Evolutionary conservation across 1,284 basidiomycete species (phyloP).

Genomic region (Ganoderma resinaceum): DNA sequence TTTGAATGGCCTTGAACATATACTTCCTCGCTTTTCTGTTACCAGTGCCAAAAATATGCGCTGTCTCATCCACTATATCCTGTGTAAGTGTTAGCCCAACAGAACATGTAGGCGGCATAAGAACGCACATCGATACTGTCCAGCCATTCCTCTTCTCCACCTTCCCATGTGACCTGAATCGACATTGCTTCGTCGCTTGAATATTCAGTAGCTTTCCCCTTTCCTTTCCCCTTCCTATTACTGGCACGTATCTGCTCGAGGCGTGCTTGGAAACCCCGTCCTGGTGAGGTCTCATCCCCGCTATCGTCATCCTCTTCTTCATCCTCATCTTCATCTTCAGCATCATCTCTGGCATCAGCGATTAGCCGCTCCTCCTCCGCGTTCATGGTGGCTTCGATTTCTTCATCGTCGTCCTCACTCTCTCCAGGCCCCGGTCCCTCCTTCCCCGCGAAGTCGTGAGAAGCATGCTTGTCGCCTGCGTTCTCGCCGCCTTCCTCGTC

Average conservation of each 20-base stretch:
- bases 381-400: constrained; percentile 34
- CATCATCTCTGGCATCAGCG: constrained; percentile 32
- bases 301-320: constrained; percentile 40
- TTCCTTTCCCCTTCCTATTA: constrained; percentile 46
- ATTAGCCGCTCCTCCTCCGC: constrained; percentile 44
- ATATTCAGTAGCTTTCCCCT: constrained; percentile 48
- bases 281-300: constrained; percentile 52
- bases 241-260: constrained; percentile 51
- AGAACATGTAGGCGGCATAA: neutral
- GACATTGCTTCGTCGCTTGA: constrained; percentile 40
- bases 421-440: constrained; percentile 15
- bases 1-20: constrained; percentile 68
- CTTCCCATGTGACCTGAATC: constrained; percentile 56
- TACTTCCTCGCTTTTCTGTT: constrained; percentile 62
- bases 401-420: constrained; percentile 35
- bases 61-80: constrained; percentile 56
- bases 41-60: constrained; percentile 42
- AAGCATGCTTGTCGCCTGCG: neutral
- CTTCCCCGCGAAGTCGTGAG: constrained; percentile 20
- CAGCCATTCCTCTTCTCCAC: constrained; percentile 70
- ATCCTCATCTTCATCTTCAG: constrained; percentile 33
- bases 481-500: constrained; percentile 13
- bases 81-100: constrained; percentile 26
- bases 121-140: constrained; percentile 62
- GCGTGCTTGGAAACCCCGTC: constrained; percentile 59